phyloP scores from a whole-genome alignment of 331 rosid species.

The Rosa hybrid region DNA sequence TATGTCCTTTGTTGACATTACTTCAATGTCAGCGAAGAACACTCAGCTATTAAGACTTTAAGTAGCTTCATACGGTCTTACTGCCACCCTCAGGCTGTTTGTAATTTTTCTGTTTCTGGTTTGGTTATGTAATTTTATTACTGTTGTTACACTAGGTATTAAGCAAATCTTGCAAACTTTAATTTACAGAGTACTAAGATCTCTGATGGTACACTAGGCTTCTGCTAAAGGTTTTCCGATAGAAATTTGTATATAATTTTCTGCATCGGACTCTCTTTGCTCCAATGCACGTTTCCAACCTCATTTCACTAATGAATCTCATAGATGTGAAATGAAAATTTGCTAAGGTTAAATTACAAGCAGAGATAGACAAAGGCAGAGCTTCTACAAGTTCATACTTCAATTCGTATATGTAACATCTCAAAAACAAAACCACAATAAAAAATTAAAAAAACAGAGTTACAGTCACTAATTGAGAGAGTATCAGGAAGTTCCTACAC shows the following conservation, averaged over 20 bases:
- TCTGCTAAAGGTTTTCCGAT: not conserved
- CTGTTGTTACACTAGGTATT: too few species aligned
- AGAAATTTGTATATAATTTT: not conserved
- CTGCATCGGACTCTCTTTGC: not conserved
- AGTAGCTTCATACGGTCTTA: too few species aligned
- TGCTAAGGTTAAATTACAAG: not conserved
- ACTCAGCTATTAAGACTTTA: too few species aligned
- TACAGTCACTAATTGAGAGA: not conserved
- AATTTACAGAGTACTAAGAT: too few species aligned
- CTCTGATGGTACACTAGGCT: not conserved
- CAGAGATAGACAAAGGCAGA: not conserved
- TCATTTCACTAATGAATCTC: not conserved
- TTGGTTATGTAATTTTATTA: too few species aligned
- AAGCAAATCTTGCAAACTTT: too few species aligned
- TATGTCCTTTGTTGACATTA: too few species aligned
- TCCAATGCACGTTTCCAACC: not conserved
- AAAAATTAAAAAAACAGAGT: not conserved
- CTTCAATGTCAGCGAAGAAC: too few species aligned
- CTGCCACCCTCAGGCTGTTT: too few species aligned
- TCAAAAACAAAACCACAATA: not conserved
- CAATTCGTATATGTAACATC: not conserved
- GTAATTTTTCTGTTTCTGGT: not conserved
- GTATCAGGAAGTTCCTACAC: not conserved
- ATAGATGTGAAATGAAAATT: not conserved
- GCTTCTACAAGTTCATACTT: not conserved